A percentile compares a stretch with the other conserved stretches of the same genome.
These are phyloP conservation scores for Penicillium canariense DNA, from an alignment of 495 filamentous ascomycete species.

Conservation along the genomic window DNA sequence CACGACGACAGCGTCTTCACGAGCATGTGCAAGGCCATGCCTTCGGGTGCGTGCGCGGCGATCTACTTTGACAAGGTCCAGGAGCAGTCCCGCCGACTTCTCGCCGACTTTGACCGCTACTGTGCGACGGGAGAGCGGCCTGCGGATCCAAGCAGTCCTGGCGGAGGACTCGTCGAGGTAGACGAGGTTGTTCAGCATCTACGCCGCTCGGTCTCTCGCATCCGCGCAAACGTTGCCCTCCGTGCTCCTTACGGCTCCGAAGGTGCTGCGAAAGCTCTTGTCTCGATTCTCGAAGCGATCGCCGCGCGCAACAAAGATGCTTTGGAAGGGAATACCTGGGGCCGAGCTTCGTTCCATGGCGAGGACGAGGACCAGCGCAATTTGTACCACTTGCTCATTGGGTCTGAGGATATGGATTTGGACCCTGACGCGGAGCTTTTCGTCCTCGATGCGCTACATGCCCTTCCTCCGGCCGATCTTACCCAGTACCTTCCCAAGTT, in stretches of 20 bases:
- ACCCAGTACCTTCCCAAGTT: slow-evolving; percentile 32
- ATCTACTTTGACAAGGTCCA: slow-evolving; percentile 50
- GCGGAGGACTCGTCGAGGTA: slow-evolving; percentile 26
- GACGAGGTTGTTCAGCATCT: slow-evolving; percentile 34
- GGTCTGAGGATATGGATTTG: slow-evolving; percentile 32
- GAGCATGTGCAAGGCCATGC: slow-evolving; percentile 48
- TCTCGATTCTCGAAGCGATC: slow-evolving; percentile 45
- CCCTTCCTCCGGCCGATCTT: slow-evolving; percentile 34
- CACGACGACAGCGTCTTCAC: slow-evolving; percentile 45
- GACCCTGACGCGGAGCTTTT: slow-evolving; percentile 35
- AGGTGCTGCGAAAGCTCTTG: slow-evolving; percentile 39
- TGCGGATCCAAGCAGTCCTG: slow-evolving; percentile 15
- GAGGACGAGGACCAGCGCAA: slow-evolving; percentile 51
- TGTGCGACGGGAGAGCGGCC: slow-evolving; percentile 34
- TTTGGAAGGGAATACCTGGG: slow-evolving; percentile 39
- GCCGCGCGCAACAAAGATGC: slow-evolving; percentile 46
- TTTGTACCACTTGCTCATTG: slow-evolving; percentile 49
- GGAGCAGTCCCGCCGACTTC: slow-evolving; percentile 33
- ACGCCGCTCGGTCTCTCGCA: slow-evolving; percentile 32
- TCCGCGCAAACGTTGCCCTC: slow-evolving; percentile 34
- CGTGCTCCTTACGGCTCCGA: slow-evolving; percentile 41
- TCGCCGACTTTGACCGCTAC: slow-evolving; percentile 45
- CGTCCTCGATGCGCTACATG: slow-evolving; percentile 42
- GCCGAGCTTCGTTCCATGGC: slow-evolving; percentile 34
- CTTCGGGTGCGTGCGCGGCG: slow-evolving; percentile 43